These are phyloP conservation scores for Teunomyces cretensis DNA, from an alignment of 805 yeast species.

Conservation along the genomic window DNA sequence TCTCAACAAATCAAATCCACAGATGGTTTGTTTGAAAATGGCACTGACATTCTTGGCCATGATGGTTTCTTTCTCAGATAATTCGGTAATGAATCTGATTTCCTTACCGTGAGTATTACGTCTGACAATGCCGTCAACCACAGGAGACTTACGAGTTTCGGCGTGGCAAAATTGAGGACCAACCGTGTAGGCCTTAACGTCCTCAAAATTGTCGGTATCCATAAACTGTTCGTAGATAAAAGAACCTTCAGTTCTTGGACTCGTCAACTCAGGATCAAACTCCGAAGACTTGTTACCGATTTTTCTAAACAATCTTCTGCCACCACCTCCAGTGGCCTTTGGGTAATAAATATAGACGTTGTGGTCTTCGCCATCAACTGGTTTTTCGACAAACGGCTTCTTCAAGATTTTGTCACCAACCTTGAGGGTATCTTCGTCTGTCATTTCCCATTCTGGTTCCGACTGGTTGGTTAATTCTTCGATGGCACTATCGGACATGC, in stretches of 20 bases:
- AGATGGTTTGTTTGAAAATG: conserved; percentile 86
- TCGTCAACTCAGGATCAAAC: conserved; percentile 74
- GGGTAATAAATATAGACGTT: conserved; percentile 92
- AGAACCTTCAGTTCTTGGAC: conserved; percentile 87
- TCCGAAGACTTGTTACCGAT: conserved; percentile 97
- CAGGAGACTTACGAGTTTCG: conserved; percentile 97
- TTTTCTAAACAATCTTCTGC: conserved; percentile 88
- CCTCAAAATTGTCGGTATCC: conserved; percentile 98
- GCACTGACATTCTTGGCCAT: conserved; percentile 79
- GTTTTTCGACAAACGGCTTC: conserved; percentile 97
- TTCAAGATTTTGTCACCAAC: conserved; percentile 70
- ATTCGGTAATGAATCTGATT: conserved; percentile 81
- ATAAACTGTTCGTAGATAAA: conserved; percentile 90
- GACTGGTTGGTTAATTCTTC: conserved; percentile 59
- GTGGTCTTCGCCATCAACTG: conserved; percentile 98
- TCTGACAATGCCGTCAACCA: conserved; percentile 97
- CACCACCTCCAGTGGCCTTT: conserved; percentile 92
- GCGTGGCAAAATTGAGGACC: conserved; percentile 93
- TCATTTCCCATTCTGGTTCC: conserved; percentile 86
- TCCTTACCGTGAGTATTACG: conserved; percentile 98
- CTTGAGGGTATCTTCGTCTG: conserved; percentile 71
- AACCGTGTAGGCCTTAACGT: conserved; percentile 97
- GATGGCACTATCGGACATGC: conserved; percentile 45
- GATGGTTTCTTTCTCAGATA: conserved; percentile 68
- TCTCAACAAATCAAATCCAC: conserved; percentile 93